These are phyloP conservation scores for Thraustochytrium striatum DNA, from an alignment of 352 stramenopile species.

Conservation along the genomic window DNA sequence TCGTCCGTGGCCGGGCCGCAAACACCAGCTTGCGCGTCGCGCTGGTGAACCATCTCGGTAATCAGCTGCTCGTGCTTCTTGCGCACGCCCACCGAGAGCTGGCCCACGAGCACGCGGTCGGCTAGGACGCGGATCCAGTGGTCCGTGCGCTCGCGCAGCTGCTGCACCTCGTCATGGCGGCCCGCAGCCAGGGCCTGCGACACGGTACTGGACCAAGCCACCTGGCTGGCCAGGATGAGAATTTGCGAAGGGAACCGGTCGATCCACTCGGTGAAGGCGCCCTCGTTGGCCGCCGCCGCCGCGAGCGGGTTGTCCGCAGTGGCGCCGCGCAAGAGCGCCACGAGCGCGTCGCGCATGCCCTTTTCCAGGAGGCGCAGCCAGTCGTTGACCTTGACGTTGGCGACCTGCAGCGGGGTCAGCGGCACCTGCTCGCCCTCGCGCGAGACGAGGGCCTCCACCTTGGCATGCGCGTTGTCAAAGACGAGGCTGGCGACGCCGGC, in stretches of 20 bases:
- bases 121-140: conserved; percentile 78
- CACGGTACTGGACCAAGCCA: conserved; percentile 91
- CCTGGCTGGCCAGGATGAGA: conserved; percentile 93
- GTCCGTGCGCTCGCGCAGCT: conserved; percentile 60
- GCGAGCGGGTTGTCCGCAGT: conserved; percentile 31
- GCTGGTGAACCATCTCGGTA: conserved; percentile 98
- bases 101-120: conserved; percentile 87
- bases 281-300: conserved; percentile 72
- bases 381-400: conserved; percentile 84
- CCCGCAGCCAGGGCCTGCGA: conserved; percentile 86
- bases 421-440: conserved; percentile 96
- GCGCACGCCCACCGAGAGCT: conserved; percentile 66
- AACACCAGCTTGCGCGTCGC: too few relatives aligned
- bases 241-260: conserved; percentile 93
- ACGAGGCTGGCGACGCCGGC: conserved; percentile 86
- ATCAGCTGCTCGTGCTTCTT: conserved; percentile 99
- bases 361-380: conserved; percentile 93
- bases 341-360: conserved; percentile 93
- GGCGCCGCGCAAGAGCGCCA: conserved; percentile 83
- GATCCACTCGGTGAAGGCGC: conserved; percentile 90
- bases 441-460: conserved; percentile 64
- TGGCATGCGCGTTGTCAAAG: conserved; percentile 55
- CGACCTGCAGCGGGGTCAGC: conserved; percentile 83
- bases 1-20: conserved; percentile 61
- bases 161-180: conserved; percentile 30